Evolutionary conservation across 768 basidiomycete species (phyloP), one percentile per base, ranked within the genome.

Genomic region (Lentinula detonsa): DNA sequence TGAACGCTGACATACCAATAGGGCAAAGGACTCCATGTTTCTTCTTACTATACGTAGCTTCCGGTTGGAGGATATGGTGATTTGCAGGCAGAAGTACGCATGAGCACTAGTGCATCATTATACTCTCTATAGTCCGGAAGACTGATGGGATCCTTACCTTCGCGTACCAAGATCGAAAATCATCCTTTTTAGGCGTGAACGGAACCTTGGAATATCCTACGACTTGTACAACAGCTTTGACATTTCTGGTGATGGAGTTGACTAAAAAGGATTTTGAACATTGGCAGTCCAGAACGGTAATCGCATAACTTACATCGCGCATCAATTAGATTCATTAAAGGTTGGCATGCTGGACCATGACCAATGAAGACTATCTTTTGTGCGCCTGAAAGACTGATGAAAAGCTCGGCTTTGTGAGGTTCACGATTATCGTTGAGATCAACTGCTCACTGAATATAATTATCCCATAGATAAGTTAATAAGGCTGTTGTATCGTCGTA

Each of bases 401-500:
- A 61, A 35, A 15, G 49, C 62, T 63, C 39, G 15, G 18, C 61
- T 39, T n/a, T 34, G 40, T 33, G 21, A 60, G n/a, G 52, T 56
- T 52, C 5, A 28, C 28, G 28, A 28, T 18, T 28, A 16, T 39
- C 9, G 7, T 9, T 16, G 13, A 6, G 21, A 43, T 52, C 61
- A 49, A 51, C n/a, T 16, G 71, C 90, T 62, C 66, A 97, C 95
- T 90, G 86, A 63, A 98, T 79, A 68, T 95, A 95, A 68, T 98
- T 96, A 72, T 98, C 96, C 97, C 97, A 99, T 10, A 98, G 72
- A 70, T 98, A 96, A 3, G 80, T 79, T 61, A 96, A 70, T 23
- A 48, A 42, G 11, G 43, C 37, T 49, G 45, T 31, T 13, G 57
- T 33, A n/a, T 59, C 45, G 15, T 59, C 57, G 33, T 48, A 49